These are phyloP conservation scores for Metroxylon sagu DNA, from an alignment of 176 grass and related monocot genomes.

Conservation along the genomic window DNA sequence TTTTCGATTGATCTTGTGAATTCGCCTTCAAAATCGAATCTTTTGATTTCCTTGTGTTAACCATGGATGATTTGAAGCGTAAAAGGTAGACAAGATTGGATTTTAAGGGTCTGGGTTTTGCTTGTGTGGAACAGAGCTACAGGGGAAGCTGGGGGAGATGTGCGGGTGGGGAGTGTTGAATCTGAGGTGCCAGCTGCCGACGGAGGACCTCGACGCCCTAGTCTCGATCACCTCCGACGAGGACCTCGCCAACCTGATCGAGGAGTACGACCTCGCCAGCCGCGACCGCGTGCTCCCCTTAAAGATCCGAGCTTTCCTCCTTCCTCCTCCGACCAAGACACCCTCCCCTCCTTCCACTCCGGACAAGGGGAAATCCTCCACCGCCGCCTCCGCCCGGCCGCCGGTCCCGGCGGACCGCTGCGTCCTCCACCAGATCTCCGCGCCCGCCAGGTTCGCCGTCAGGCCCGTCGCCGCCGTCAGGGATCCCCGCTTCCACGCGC, in stretches of 20 bases:
- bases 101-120: background rate
- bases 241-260: constrained; percentile 48
- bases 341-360: constrained; percentile 1
- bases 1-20: no score
- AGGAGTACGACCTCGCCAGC: constrained; percentile 47
- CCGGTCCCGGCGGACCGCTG: constrained; percentile 13
- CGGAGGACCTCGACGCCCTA: constrained; percentile 75
- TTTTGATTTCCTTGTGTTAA: no score
- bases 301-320: constrained; percentile 62
- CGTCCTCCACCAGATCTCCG: constrained; percentile 3
- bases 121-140: constrained; percentile 35
- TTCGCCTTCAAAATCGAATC: no score
- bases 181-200: constrained; percentile 73
- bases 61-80: no score
- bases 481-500: background rate
- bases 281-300: constrained; percentile 22
- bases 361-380: background rate
- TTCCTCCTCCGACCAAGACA: constrained; percentile 17
- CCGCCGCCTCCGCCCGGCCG: background rate
- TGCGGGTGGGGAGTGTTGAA: constrained; percentile 36
- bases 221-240: constrained; percentile 63
- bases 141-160: constrained; percentile 53
- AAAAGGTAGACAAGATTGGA: no score
- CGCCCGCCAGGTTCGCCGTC: background rate
- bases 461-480: background rate